phyloP scores from a whole-genome alignment of 306 rosid genomes.

The Hippophae gyantsensis region DNA sequence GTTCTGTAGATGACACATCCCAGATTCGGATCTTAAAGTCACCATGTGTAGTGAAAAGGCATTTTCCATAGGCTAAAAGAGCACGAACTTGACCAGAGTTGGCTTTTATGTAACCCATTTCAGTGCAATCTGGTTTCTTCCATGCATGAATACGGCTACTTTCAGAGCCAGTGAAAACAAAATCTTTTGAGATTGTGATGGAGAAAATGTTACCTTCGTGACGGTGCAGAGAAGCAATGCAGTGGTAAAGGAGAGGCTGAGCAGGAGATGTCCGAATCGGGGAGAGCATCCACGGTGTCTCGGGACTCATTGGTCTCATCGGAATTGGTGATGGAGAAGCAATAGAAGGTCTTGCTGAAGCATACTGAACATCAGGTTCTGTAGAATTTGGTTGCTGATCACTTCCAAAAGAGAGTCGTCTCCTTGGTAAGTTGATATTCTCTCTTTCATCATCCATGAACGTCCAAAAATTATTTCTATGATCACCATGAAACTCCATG shows the following conservation, averaged over 20 bases:
- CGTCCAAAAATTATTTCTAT: slow-evolving; percentile 19
- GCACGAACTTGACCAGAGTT: slow-evolving; percentile 37
- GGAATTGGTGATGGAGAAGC: slow-evolving; percentile 23
- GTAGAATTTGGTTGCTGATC: slow-evolving; percentile 14
- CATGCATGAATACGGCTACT: slow-evolving; percentile 39
- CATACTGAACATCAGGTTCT: slow-evolving; percentile 16
- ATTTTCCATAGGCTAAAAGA: slow-evolving; percentile 28
- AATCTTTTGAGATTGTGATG: slow-evolving; percentile 30
- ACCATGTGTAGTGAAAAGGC: slow-evolving; percentile 34
- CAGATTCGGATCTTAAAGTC: slow-evolving; percentile 37
- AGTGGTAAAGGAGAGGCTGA: slow-evolving; percentile 35
- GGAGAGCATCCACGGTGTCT: slow-evolving; percentile 33
- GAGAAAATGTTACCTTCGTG: slow-evolving; percentile 43
- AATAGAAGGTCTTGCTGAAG: slow-evolving; percentile 24
- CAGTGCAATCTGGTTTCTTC: slow-evolving; percentile 48
- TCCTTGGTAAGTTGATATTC: slow-evolving; percentile 29
- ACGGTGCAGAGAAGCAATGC: slow-evolving; percentile 54
- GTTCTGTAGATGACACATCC: slow-evolving; percentile 29
- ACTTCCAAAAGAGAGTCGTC: slow-evolving; percentile 34
- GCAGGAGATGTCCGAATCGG: slow-evolving; percentile 23
- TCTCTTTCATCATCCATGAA: slow-evolving; percentile 33
- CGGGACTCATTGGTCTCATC: slow-evolving; percentile 25
- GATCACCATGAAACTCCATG: slow-evolving; percentile 28
- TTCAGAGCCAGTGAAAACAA: slow-evolving; percentile 40
- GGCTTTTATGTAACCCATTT: slow-evolving; percentile 32